Evolutionary conservation across 768 basidiomycete species (phyloP).

Genomic region (Sporobolomyces pararoseus): DNA sequence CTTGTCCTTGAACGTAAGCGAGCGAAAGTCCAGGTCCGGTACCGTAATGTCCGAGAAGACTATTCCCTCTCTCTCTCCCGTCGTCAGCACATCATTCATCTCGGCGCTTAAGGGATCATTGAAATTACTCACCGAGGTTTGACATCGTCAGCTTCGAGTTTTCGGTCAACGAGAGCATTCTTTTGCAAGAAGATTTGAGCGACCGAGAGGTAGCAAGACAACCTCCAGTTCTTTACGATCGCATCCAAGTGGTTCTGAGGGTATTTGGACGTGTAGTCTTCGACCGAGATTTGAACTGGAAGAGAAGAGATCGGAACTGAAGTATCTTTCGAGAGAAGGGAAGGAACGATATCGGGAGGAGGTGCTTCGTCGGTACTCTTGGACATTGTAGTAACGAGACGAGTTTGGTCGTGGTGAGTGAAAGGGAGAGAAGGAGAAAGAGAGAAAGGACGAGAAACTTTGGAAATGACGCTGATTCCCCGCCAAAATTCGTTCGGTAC

Average conservation of each 20-base stretch:
- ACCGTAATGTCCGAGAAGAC: constrained; percentile 43
- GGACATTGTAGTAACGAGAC: constrained; percentile 10
- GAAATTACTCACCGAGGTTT: constrained; percentile 55
- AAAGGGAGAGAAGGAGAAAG: background rate
- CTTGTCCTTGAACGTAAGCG: constrained; percentile 65
- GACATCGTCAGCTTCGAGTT: constrained; percentile 63
- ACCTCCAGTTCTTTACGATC: constrained; percentile 30
- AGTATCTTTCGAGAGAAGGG: constrained; percentile 4
- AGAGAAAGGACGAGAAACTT: background rate
- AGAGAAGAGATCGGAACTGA: constrained; percentile 11
- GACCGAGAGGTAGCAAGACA: constrained; percentile 30
- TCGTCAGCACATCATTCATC: too few species aligned
- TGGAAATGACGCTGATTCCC: background rate
- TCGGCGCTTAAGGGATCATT: constrained; percentile 49
- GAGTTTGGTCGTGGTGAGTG: background rate
- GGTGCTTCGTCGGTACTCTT: constrained; percentile 22
- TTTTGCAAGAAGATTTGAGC: constrained; percentile 77
- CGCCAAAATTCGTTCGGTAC: too few species aligned
- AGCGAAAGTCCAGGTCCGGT: constrained; percentile 70
- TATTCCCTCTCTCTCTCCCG: too few species aligned
- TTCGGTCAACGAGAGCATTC: constrained; percentile 64
- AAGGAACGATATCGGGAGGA: constrained; percentile 29
- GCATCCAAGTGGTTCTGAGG: constrained; percentile 16
- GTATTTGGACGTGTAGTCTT: constrained; percentile 5
- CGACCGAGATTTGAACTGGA: constrained; percentile 16